Percentiles rank a stretch among this genome's conserved stretches.
Evolutionary conservation across 2,329 filamentous ascomycete genomes (phyloP).

Genomic region (Epichloe hybrida): DNA sequence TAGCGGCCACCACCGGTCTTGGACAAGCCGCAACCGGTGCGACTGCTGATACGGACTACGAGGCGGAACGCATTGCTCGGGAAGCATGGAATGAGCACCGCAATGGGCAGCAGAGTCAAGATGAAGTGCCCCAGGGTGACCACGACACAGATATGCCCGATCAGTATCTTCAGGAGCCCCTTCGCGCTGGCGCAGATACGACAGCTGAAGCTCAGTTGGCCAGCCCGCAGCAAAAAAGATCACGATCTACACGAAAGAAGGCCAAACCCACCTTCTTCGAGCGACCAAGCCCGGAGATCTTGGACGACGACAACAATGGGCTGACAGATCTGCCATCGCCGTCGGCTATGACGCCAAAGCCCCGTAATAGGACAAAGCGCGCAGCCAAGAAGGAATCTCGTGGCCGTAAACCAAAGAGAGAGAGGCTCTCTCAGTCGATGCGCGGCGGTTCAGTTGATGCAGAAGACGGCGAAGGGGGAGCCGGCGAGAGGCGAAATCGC

Average conservation of each 20-base stretch:
- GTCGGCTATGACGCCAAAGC: constrained; percentile 18
- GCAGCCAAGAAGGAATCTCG: constrained; percentile 14
- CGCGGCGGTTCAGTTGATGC: constrained; percentile 11
- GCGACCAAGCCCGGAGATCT: constrained; percentile 12
- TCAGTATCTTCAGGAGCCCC: constrained; percentile 4
- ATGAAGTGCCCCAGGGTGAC: constrained; percentile 3
- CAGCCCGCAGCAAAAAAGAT: constrained; percentile 10
- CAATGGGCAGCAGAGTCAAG: constrained; percentile 14
- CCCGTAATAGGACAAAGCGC: constrained; percentile 16
- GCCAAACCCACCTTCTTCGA: constrained; percentile 34
- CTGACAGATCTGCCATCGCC: constrained; percentile 19
- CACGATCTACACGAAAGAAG: constrained; percentile 29
- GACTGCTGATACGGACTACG: constrained; percentile 7
- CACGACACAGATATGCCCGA: constrained; percentile 2
- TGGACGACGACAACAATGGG: constrained; percentile 8
- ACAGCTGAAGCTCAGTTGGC: constrained; percentile 5
- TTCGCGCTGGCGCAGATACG: neutral
- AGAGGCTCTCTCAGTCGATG: constrained; percentile 11
- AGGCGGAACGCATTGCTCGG: constrained; percentile 19
- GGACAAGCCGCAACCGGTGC: neutral
- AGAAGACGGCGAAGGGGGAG: constrained; percentile 6
- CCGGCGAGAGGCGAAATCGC: constrained; percentile 11
- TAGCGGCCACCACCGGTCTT: neutral
- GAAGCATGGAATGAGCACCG: constrained; percentile 23
- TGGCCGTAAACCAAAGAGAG: constrained; percentile 7